Evolutionary conservation across 352 stramenopile genomes (phyloP), one percentile per base, ranked within the genome.

Genomic region (Saprolegnia parasitica): DNA sequence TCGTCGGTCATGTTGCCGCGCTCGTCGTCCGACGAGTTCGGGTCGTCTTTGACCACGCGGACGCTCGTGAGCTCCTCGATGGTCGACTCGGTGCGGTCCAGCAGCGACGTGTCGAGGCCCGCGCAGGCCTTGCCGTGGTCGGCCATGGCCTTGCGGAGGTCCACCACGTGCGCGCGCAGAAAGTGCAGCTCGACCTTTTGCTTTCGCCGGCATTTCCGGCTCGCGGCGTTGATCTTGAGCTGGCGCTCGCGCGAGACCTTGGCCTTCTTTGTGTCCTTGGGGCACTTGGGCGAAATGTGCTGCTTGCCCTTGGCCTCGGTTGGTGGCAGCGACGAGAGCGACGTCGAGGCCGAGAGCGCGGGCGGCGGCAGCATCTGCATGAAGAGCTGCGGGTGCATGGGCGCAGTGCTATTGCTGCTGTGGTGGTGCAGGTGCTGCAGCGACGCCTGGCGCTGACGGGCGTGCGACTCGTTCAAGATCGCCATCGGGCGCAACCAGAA

Each of bases 171-270:
- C 11, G 77, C 81, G 23, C 86, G 81, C 35, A 94, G 75, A 73
- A 94, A 94, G 68, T 91, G 84, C n/a, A 94, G 73, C 77, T 94
- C 86, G 21, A 79, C 74, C 75, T 94, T 94, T 75, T 94, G 86
- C 65, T 91, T 92, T 74, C 91, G 89, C n/a, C 86, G 81, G 65
- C 86, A 94, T 20, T 85, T 79, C 1, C 86, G 76, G 0, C 83
- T 91, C 65, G 86, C 86, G 1, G 86, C 86, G 65, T 94, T 94
- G 78, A 94, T 94, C 76, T 92, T 94, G 42, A 94, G 82, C 68
- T 94, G 86, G 0, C 86, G 80, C 77, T 94, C 86, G 29, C 86
- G 79, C 10, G 84, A 92, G 9, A 94, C 86, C 74, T 94, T 94
- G 50, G 80, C 87, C 74, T 92, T 94, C 74, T 91, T 86, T 37